Base-by-base conservation (phyloP, 2,329 filamentous ascomycete genomes). In the Aspergillus neoniger region DNA sequence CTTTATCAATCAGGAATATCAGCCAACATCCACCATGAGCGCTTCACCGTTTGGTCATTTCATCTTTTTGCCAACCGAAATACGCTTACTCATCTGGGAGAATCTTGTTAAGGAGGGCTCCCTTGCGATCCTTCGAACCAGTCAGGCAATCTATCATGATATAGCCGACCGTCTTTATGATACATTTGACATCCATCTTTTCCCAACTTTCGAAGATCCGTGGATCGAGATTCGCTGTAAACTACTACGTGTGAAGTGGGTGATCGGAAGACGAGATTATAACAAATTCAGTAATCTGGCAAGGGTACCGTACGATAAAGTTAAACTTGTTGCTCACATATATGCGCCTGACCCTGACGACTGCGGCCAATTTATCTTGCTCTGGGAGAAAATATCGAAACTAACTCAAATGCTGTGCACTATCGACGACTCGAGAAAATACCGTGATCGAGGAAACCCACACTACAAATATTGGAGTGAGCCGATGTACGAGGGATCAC, bases 31-130 rank as follows among this genome's bases (percentile, higher is more conserved):
- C 10, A 14, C 12, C 12, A 36, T 36, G 32, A 5, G 4, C 12
- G 10, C 32, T 36, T 14, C 32, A 36, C 32, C 32, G 2, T 36
- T 36, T 14, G 32, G 32, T 36, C 12, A 5, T 14, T 36, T 36
- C 2, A 15, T 14, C 10, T 12, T 14, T 14, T 36, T 58, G 2
- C 51, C 61, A 4, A 3, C 19, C n/a, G 61, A 61, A 30, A 43
- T 61, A 14, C 44, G 61, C 10, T 38, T 60, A 3, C 15, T n/a
- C 3, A 56, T 63, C 44, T 63, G 58, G 58, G 55, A 57, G 17
- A 12, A 56, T 7, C 7, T 51, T 21, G 9, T 63, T 4, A 53
- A 47, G 9, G 10, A 19, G 12, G 44, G 55, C 14, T 47, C 17
- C 10, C 7, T 41, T 3, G 36, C 30, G 6, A 47, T 63, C 30